phyloP scores from a whole-genome alignment of 2,329 filamentous ascomycete species.

The Penicillium sp. region DNA sequence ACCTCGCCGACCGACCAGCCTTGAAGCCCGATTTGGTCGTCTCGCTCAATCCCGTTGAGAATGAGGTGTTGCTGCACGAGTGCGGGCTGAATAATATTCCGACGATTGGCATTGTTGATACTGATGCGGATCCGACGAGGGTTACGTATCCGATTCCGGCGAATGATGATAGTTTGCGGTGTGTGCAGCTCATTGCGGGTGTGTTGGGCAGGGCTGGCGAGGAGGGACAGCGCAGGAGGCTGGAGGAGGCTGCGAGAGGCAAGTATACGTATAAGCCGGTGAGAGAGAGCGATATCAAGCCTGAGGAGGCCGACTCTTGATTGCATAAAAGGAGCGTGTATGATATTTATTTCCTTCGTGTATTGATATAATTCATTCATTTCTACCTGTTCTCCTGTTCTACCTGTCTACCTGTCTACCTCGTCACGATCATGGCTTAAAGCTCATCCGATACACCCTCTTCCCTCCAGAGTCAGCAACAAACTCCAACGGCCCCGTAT shows the following conservation, averaged over 20 bases:
- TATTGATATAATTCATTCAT: constrained; percentile 6
- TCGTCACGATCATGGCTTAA: background rate
- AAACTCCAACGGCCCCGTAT: constrained; percentile 26
- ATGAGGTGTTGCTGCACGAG: constrained; percentile 85
- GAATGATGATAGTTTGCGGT: constrained; percentile 92
- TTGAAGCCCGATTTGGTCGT: constrained; percentile 87
- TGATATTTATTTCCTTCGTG: constrained; percentile 26
- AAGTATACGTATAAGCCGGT: constrained; percentile 53
- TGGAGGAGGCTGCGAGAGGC: constrained; percentile 60
- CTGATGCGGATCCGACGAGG: constrained; percentile 85
- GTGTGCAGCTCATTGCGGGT: constrained; percentile 75
- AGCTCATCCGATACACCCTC: constrained; percentile 25
- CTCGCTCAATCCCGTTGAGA: constrained; percentile 88
- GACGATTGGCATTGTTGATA: constrained; percentile 92
- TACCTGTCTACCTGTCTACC: background rate
- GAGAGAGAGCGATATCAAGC: constrained; percentile 19
- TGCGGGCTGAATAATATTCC: constrained; percentile 84
- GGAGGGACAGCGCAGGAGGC: constrained; percentile 65
- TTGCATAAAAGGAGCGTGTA: constrained; percentile 14
- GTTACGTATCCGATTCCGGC: constrained; percentile 95
- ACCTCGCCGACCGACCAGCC: constrained; percentile 60
- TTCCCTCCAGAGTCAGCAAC: constrained; percentile 26
- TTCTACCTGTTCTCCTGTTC: background rate
- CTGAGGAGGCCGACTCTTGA: constrained; percentile 21
- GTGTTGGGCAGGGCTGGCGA: constrained; percentile 81